phyloP scores from a whole-genome alignment of 495 filamentous ascomycete species.

The Endocarpon pusillum region DNA sequence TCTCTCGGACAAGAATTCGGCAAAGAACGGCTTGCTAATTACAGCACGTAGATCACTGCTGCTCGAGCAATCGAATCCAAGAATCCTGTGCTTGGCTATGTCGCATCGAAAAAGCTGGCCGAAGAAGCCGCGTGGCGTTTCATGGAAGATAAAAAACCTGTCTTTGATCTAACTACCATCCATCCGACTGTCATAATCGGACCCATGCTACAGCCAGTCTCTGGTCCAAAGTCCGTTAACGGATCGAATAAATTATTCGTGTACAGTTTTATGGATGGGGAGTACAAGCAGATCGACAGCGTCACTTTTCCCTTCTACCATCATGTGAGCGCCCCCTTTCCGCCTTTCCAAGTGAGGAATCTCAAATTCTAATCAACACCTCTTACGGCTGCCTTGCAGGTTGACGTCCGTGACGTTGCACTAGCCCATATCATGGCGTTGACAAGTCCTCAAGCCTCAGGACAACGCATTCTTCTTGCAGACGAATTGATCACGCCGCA shows the following conservation, averaged over 20 bases:
- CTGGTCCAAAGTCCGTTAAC: slow-evolving; percentile 12
- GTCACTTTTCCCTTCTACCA: slow-evolving; percentile 16
- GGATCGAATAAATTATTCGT: slow-evolving; percentile 18
- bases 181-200: slow-evolving; percentile 20
- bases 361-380: too few species aligned
- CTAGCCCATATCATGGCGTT: slow-evolving; percentile 19
- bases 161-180: slow-evolving; percentile 21
- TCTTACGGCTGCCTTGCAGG: too few species aligned
- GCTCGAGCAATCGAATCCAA: slow-evolving; percentile 14
- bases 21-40: too few species aligned
- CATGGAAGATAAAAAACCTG: slow-evolving; percentile 14
- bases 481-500: slow-evolving; percentile 17
- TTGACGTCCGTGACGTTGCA: slow-evolving; percentile 21
- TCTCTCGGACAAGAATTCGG: too few species aligned
- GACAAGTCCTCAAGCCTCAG: slow-evolving; percentile 11
- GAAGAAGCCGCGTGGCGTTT: slow-evolving; percentile 24
- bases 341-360: too few species aligned
- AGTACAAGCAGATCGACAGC: slow-evolving; percentile 11
- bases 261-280: slow-evolving; percentile 19
- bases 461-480: slow-evolving; percentile 21
- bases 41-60: too few species aligned
- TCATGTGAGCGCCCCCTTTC: slow-evolving; percentile 13
- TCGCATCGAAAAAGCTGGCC: slow-evolving; percentile 19
- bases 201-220: slow-evolving; percentile 17
- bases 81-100: slow-evolving; percentile 17